Percentiles rank a stretch among this genome's conserved stretches.
These are phyloP conservation scores for Breynia disticha DNA, from an alignment of 441 rosid genomes.

Conservation along the genomic window DNA sequence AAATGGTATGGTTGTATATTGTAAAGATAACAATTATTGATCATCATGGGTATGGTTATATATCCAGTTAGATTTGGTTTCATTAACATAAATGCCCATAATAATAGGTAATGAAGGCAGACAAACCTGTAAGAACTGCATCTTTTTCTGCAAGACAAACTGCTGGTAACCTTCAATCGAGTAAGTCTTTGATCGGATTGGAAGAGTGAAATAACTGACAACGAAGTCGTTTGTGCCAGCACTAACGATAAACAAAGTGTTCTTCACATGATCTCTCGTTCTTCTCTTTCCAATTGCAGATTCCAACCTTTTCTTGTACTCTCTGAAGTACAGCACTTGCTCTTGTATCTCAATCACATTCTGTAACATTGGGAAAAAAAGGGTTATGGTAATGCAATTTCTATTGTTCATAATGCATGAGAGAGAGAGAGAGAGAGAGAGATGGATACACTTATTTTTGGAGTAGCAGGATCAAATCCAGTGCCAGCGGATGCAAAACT, in stretches of 20 bases:
- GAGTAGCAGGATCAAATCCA: constrained; percentile 83
- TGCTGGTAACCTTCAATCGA: constrained; percentile 40
- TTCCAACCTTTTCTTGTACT: constrained; percentile 48
- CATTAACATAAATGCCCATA: not conserved
- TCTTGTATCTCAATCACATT: constrained; percentile 37
- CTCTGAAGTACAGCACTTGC: constrained; percentile 59
- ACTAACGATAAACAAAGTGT: constrained; percentile 40
- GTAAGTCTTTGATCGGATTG: constrained; percentile 40
- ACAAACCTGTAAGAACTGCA: constrained; percentile 44
- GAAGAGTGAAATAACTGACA: constrained; percentile 51
- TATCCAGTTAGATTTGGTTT: too few relatives aligned
- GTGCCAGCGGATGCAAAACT: constrained; percentile 89
- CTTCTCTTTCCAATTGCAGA: constrained; percentile 34
- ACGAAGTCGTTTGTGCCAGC: constrained; percentile 77
- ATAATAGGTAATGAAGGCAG: not conserved
- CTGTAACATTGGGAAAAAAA: constrained; percentile 19
- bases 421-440: constrained; percentile 2
- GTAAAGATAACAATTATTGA: too few relatives aligned
- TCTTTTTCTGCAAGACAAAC: constrained; percentile 34
- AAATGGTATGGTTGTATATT: too few relatives aligned
- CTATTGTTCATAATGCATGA: too few relatives aligned
- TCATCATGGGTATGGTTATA: too few relatives aligned
- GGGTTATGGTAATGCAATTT: not conserved
- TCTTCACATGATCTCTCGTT: constrained; percentile 36
- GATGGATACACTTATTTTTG: constrained; percentile 33